Percentiles rank a stretch among this genome's conserved stretches.
Evolutionary conservation across 495 filamentous ascomycete species (phyloP).

Genomic region (Neurospora africana): DNA sequence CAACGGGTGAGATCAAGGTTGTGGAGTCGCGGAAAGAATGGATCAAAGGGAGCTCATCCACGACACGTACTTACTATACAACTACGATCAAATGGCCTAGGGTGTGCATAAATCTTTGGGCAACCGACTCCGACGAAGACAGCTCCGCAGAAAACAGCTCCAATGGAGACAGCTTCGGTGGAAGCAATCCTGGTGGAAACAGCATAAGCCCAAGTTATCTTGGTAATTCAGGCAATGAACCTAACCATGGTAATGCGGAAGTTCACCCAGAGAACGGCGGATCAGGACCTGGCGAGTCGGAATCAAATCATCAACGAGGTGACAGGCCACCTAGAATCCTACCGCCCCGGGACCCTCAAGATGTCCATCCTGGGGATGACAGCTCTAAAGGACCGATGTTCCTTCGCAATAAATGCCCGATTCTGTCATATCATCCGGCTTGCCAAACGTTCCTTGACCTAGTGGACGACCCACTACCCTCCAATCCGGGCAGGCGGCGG

Average conservation of each 20-base stretch:
- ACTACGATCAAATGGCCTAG: conserved; percentile 36
- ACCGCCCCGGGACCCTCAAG: conserved; percentile 9
- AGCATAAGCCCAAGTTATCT: not conserved
- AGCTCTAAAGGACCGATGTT: conserved; percentile 33
- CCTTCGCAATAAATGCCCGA: conserved; percentile 47
- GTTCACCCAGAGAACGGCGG: not conserved
- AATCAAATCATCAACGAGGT: not conserved
- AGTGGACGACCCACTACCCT: conserved; percentile 43
- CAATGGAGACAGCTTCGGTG: not conserved
- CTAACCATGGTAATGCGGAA: not conserved
- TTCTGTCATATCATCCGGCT: conserved; percentile 48
- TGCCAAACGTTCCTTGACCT: conserved; percentile 56
- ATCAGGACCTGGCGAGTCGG: not conserved
- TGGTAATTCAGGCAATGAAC: not conserved
- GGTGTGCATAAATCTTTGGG: too few species aligned
- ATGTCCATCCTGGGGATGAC: conserved; percentile 26
- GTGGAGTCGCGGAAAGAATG: conserved; percentile 66
- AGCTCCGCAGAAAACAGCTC: too few species aligned
- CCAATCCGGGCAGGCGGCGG: conserved; percentile 22
- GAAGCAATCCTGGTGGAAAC: not conserved
- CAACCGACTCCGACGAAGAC: not conserved
- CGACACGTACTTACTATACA: conserved; percentile 59
- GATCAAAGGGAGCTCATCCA: conserved; percentile 46
- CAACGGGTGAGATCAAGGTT: conserved; percentile 47
- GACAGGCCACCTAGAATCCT: not conserved